Evolutionary conservation across 2,329 filamentous ascomycete species (phyloP), one percentile per base, ranked within the genome.

Genomic region (Metarhizium guizhouense): DNA sequence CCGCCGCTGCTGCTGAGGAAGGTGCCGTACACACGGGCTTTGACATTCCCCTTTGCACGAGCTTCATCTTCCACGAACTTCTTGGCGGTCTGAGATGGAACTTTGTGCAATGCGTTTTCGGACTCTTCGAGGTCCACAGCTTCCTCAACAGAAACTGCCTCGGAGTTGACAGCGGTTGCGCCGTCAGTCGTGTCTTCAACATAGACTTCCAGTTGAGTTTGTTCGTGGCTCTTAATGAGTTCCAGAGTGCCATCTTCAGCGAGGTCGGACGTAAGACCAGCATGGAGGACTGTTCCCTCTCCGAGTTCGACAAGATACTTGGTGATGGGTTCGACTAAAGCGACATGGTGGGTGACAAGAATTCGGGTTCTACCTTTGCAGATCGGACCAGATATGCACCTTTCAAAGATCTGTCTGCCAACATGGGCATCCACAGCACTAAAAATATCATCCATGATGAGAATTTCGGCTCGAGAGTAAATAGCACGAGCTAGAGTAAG

Each of bases 381-480:
- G 8, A 93, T 76, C 52, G 87, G 81, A 5, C 88, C 88, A 2
- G 81, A 85, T 3, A 93, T 74, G 58, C 86, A 90, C 56, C 88
- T 80, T 60, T 92, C 87, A 61, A 88, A 90, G 51, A 93, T 85
- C 63, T 90, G 86, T 32, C 87, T 81, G 16, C 88, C 89, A 34
- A 91, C 88, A 64, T 92, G 87, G 3, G 88, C 86, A 68, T 95
- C 90, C 8, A 94, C 83, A 10, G 89, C 85, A 65, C 86, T 90
- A 68, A 95, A 92, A 45, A 93, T 88, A 64, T 95, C 90, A 67
- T 95, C 90, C 63, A 94, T 76, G 18, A 94, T 74, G 5, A 95
- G 74, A 59, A 91, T 85, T 0, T 86, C 85, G 1, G 87, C 88
- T 14, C 88, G 78, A 2, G 88, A 92, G 68, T 94, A 94, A 18